Evolutionary conservation across 2,329 filamentous ascomycete genomes (phyloP).

Genomic region (Lasiodiplodia hormozganensis): DNA sequence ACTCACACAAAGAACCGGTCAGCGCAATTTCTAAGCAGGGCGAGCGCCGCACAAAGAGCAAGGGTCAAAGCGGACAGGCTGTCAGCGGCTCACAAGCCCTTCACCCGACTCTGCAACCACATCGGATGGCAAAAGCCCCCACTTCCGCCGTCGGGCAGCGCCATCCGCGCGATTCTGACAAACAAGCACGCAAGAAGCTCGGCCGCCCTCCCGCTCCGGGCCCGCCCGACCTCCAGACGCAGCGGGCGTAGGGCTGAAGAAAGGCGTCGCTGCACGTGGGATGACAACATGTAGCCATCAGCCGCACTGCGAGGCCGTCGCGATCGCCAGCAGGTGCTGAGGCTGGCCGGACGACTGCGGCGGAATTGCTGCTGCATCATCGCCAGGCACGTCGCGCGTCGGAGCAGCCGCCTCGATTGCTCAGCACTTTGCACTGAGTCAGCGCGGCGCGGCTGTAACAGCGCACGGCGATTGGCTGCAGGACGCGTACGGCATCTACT

Average conservation of each 20-base stretch:
- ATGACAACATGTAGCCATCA: slow-evolving; percentile 8
- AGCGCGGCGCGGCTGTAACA: slow-evolving; percentile 11
- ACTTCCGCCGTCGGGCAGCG: slow-evolving; percentile 1
- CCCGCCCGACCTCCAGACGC: slow-evolving; percentile 13
- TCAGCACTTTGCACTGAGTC: not conserved
- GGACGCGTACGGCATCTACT: not conserved
- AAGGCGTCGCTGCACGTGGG: slow-evolving; percentile 8
- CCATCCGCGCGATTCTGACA: slow-evolving; percentile 26
- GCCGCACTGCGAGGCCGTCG: slow-evolving; percentile 1
- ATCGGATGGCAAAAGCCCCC: slow-evolving; percentile 15
- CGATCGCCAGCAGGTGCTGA: slow-evolving; percentile 15
- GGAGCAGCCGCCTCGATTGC: slow-evolving; percentile 24
- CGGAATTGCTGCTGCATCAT: slow-evolving; percentile 9
- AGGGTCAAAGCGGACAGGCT: not conserved
- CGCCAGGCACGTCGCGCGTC: slow-evolving; percentile 1
- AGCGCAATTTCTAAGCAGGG: slow-evolving; percentile 6
- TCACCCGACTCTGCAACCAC: not conserved
- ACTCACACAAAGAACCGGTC: slow-evolving; percentile 8
- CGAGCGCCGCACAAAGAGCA: slow-evolving; percentile 1
- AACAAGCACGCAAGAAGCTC: slow-evolving; percentile 22
- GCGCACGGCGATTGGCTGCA: not conserved
- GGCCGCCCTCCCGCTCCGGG: slow-evolving; percentile 2
- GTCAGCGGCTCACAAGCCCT: slow-evolving; percentile 10
- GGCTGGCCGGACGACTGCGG: not conserved
- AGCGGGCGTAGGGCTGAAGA: slow-evolving; percentile 20